Base-by-base conservation (phyloP, 2,329 filamentous ascomycete genomes). In the Cordyceps cicadae region DNA sequence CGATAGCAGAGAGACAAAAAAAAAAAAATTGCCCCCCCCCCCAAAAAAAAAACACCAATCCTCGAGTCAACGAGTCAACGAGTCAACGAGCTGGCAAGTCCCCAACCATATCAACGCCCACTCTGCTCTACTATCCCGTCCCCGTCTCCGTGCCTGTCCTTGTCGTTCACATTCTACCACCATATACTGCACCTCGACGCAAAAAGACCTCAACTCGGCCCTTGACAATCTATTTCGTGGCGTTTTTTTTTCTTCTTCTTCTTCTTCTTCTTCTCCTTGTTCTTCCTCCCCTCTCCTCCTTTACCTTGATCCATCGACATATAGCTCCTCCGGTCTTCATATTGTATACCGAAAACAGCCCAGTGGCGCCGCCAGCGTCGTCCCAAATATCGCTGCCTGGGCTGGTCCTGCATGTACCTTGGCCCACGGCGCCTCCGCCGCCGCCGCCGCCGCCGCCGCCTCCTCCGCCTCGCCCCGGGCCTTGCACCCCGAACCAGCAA, bases 401-500 rank as follows among this genome's bases (percentile, higher is more conserved):
- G 24, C 24, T 24, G 4, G 24, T 24, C 24, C 41, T 26, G n/a
- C n/a, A n/a, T 54, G 24, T 26, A 17, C 21, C 6, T 17, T 45
- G 52, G 52, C 15, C 52, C 52, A 43, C 37, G 52, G 52, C 52
- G 19, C 24, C 53, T 41, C 41, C 54, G 43, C 49, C 41, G 4
- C 51, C 34, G 5, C 51, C 34, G 14, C 14, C 19, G 29, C 15
- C 50, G 51, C 9, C 51, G 51, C 11, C 51, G 34, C 32, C 32
- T 12, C 24, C 53, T 39, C 53, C 54, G 54, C 54, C 54, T 56
- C 39, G 41, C 8, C 39, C 54, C 54, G 54, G 54, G 19, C 21
- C 43, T 57, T 57, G 54, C 54, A 57, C 39, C 54, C 54, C 54
- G 54, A 57, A 57, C 54, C 54, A 57, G 54, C 54, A 26, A 57